Base-by-base conservation (phyloP, 805 yeast genomes). In the Saccharomycopsis sp. region DNA sequence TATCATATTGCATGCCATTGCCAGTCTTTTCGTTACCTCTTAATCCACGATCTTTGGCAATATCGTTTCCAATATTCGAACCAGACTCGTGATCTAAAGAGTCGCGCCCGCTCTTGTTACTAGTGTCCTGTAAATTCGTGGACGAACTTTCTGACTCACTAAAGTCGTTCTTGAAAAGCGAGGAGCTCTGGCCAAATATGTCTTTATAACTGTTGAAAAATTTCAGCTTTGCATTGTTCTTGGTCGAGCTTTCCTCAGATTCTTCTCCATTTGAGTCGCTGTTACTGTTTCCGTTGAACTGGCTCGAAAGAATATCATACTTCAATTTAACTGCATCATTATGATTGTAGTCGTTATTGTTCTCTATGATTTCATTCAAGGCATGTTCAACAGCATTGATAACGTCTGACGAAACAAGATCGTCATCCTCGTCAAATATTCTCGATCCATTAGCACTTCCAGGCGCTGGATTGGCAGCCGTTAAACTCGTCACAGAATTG, bases 331-430 rank as follows among this genome's bases (percentile, higher is more conserved):
- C 24, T 15, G 60, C 62, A 38, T 54, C 60, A 50, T 35, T 34
- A 41, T 29, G 50, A 47, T 58, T 58, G 20, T 55, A 60, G 25
- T 60, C 61, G 24, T 60, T 58, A 34, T 49, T 55, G 42, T 70
- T 67, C 25, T 65, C 71, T 78, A 81, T 80, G 38, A 86, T 84
- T 62, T 84, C 82, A 25, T 78, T 79, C 58, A 86, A 77, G 2
- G 88, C 90, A 66, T 81, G 83, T 65, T 85, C 88, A 19, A 86
- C 87, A 0, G 89, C 89, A 56, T 75, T 73, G 3, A 84, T 69
- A 0, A 80, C 85, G 17, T 69, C 73, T 2, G 77, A 75, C 54
- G 79, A 75, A 2, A 78, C 75, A 7, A 54, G 35, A 7, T 60
- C 63, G 34, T 58, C 59, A 23, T 55, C 42, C 9, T 59, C 57